Conservation (phyloP, 108 stramenopile genomes). For the Cyclotella choctawhatcheeana region DNA sequence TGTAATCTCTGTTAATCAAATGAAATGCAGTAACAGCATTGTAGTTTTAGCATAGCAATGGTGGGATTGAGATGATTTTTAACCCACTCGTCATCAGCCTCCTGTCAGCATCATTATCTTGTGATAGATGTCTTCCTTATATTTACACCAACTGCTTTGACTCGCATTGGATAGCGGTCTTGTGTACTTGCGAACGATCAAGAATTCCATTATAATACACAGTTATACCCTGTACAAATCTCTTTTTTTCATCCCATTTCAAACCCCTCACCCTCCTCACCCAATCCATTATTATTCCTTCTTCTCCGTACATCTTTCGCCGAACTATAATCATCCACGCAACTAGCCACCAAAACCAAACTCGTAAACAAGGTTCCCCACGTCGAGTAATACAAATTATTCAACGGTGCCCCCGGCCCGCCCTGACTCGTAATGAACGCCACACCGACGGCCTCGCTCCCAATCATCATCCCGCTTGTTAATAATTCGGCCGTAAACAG, state of each 20-base stretch:
- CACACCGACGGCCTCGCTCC: constrained; percentile 69
- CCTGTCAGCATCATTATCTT: too few relatives aligned
- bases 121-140: too few relatives aligned
- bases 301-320: constrained; percentile 25
- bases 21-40: too few relatives aligned
- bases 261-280: constrained; percentile 23
- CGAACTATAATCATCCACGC: constrained; percentile 48
- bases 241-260: constrained; percentile 26
- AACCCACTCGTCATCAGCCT: too few relatives aligned
- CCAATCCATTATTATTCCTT: too few relatives aligned
- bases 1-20: too few relatives aligned
- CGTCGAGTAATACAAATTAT: constrained; percentile 83
- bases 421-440: constrained; percentile 64
- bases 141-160: too few relatives aligned
- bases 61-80: too few relatives aligned
- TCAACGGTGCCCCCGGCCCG: constrained; percentile 74
- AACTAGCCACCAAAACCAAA: constrained; percentile 48
- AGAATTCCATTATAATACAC: neutral
- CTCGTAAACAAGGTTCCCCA: constrained; percentile 62
- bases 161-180: too few relatives aligned
- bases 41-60: too few relatives aligned
- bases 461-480: constrained; percentile 54
- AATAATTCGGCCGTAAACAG: constrained; percentile 70
- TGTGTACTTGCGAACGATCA: too few relatives aligned
- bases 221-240: too few relatives aligned